Evolutionary conservation across 441 rosid species (phyloP).

Genomic region (Aquilaria agallochum): DNA sequence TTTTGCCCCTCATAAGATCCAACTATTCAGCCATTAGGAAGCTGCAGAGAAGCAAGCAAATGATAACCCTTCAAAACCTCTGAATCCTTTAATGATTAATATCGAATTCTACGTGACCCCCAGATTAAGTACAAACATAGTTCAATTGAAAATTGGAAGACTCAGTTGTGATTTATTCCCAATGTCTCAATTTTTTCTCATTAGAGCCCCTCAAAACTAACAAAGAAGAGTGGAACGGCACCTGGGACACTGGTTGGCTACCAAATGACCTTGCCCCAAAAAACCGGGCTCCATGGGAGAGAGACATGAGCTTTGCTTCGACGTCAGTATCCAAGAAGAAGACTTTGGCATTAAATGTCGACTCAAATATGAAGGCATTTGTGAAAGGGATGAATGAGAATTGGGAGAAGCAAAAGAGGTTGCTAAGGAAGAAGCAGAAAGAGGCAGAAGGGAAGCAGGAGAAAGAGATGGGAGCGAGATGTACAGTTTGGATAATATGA

Average conservation of each 20-base stretch:
- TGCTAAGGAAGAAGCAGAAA: constrained; percentile 21
- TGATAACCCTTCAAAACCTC: too few relatives aligned
- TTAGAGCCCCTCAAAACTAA: constrained; percentile 31
- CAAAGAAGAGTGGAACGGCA: constrained; percentile 82
- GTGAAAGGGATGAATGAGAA: constrained; percentile 77
- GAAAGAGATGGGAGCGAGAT: constrained; percentile 29
- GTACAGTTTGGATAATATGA: constrained; percentile 29
- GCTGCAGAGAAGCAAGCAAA: too few relatives aligned
- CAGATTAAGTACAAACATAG: too few relatives aligned
- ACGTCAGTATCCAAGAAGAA: constrained; percentile 7
- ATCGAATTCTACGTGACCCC: too few relatives aligned
- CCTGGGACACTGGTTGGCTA: constrained; percentile 93
- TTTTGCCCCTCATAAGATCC: too few relatives aligned
- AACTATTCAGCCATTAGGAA: too few relatives aligned
- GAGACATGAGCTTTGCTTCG: constrained; percentile 60
- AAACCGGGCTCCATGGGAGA: constrained; percentile 70
- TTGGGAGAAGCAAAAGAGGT: constrained; percentile 69
- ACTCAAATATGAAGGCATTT: constrained; percentile 27
- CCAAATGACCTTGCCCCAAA: constrained; percentile 64
- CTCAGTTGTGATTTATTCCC: too few relatives aligned
- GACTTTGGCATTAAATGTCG: constrained; percentile 31
- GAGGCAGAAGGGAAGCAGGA: constrained; percentile 11
- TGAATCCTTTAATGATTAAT: too few relatives aligned
- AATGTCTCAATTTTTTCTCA: constrained; percentile 24
- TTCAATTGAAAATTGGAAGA: too few relatives aligned